Evolutionary conservation across 192 early-diverging fungal species (phyloP), one percentile per base, ranked within the genome.

Genomic region (Gamsiella multidivaricata): DNA sequence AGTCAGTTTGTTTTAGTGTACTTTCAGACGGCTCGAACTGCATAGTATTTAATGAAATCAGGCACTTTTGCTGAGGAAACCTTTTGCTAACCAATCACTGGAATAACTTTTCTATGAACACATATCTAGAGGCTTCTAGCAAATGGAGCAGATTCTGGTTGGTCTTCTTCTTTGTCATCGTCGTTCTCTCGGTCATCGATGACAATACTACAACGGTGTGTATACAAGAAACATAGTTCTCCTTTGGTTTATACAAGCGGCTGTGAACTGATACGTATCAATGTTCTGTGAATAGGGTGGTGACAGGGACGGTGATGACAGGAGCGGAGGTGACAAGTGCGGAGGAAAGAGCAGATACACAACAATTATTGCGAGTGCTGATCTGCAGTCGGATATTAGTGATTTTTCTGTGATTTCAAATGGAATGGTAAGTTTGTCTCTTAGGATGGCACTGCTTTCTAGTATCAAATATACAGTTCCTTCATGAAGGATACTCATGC

Each of bases 101-200:
- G n/a, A n/a, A n/a, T n/a, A n/a, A n/a, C n/a, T 47, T n/a, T 47
- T 15, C 15, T 17, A 6, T 22, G 41, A 8, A 42, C 17, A 17
- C 41, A 15, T 20, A 59, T 22, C 22, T 57, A 10, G 49, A 52
- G 12, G 25, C 56, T 53, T 11, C 57, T 7, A 22, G 65, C 15
- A 14, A 43, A 37, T 58, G 57, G 34, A 68, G 59, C 56, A 59
- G 52, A 55, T 59, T 58, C 33, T 68, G 66, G 66, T 8, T 69
- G 3, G 15, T 51, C 34, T 51, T 69, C 32, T 60, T 69, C 23
- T 3, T 42, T 3, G 39, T 59, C 15, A 37, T 69, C 18, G 8
- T 69, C 7, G 3, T 69, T 1, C 56, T 69, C 0, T 20, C 45
- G 45, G 2, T 69, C 49, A n/a, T 36, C 3, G 49, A 53, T 52